phyloP scores from a whole-genome alignment of 1,284 basidiomycete genomes.

The Puccinia horiana region DNA sequence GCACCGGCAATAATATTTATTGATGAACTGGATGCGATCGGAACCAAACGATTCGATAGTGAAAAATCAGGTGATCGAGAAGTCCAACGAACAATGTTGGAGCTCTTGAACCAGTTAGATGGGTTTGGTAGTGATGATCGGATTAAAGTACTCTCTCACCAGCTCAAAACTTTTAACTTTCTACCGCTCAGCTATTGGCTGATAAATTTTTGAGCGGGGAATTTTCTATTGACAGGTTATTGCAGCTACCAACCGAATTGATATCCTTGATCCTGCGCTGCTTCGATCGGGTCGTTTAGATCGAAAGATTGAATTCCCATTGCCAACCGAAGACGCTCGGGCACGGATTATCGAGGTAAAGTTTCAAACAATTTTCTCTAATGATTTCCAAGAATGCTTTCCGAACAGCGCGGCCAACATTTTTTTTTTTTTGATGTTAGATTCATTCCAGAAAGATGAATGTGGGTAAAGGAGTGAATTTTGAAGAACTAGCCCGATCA shows the following conservation, averaged over 20 bases:
- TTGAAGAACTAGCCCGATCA: conserved; percentile 71
- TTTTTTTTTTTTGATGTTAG: conserved; percentile 38
- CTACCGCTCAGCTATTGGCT: not conserved
- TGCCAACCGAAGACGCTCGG: conserved; percentile 73
- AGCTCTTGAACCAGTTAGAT: conserved; percentile 86
- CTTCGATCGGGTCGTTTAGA: conserved; percentile 75
- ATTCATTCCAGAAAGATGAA: conserved; percentile 93
- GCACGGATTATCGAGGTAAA: conserved; percentile 68
- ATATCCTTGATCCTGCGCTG: conserved; percentile 83
- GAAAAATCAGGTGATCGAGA: conserved; percentile 97
- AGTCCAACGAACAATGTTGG: conserved; percentile 98
- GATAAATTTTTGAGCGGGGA: conserved; percentile 22
- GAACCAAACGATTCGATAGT: conserved; percentile 98
- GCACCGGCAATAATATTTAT: conserved; percentile 99
- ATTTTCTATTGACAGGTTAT: conserved; percentile 72
- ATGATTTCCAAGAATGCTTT: no score
- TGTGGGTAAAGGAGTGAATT: conserved; percentile 72
- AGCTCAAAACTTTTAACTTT: not conserved
- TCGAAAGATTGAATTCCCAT: conserved; percentile 77
- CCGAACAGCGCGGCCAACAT: no score
- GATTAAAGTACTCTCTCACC: conserved; percentile 73
- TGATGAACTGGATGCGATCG: conserved; percentile 97
- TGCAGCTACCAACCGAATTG: conserved; percentile 96
- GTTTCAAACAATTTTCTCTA: not conserved
- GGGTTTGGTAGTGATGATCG: conserved; percentile 85